Conservation (phyloP, 352 stramenopile genomes). For the Proteromonas lacertae region DNA sequence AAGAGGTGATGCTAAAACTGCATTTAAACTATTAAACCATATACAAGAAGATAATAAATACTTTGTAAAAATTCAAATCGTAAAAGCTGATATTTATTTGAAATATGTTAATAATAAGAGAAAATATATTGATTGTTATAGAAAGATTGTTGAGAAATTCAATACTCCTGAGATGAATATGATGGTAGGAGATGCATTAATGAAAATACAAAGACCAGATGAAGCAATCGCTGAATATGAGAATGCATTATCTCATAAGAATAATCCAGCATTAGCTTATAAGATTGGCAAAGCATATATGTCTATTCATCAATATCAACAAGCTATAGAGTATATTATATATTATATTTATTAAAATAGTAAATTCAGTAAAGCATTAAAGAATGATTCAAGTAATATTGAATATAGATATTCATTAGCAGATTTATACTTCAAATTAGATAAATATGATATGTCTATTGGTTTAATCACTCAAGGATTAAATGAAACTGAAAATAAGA, state of each 20-base stretch:
- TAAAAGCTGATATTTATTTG: constrained; percentile 65
- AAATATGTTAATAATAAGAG: constrained; percentile 51
- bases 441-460: no score
- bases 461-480: no score
- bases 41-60: constrained; percentile 27
- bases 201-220: constrained; percentile 48
- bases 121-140: constrained; percentile 41
- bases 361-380: no score
- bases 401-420: no score
- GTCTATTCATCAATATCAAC: constrained; percentile 58
- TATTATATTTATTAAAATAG: no score
- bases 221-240: constrained; percentile 21
- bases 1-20: constrained; percentile 40
- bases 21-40: constrained; percentile 42
- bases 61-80: constrained; percentile 41
- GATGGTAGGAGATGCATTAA: constrained; percentile 48
- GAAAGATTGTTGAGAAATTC: constrained; percentile 33
- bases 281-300: constrained; percentile 51
- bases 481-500: no score
- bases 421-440: neutral
- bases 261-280: constrained; percentile 19
- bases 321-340: constrained; percentile 65
- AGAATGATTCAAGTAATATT: no score
- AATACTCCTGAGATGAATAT: constrained; percentile 28
- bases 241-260: constrained; percentile 14